phyloP scores from a whole-genome alignment of 2,329 filamentous ascomycete species.

The Hymenoscyphus salicellus region DNA sequence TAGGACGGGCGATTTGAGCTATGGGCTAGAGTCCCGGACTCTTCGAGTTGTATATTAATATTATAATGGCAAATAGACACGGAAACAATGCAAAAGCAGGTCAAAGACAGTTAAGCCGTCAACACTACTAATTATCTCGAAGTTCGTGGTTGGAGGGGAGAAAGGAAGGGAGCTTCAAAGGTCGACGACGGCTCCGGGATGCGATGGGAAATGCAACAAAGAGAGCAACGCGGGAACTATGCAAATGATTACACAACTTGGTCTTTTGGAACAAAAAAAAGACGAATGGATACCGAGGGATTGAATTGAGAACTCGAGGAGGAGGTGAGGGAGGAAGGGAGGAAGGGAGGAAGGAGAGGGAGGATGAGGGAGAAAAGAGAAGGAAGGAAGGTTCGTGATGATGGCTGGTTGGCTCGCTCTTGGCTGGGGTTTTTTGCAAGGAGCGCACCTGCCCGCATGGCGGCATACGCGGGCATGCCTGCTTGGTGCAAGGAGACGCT shows the following conservation, averaged over 20 bases:
- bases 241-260: slow-evolving; percentile 10
- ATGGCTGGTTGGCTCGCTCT: background rate
- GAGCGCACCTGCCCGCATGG: background rate
- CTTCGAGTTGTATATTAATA: slow-evolving; percentile 24
- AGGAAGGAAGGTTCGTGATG: slow-evolving; percentile 6
- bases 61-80: slow-evolving; percentile 25
- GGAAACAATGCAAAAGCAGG: slow-evolving; percentile 23
- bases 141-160: background rate
- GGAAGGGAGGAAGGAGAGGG: slow-evolving; percentile 9
- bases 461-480: background rate
- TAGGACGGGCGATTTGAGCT: slow-evolving; percentile 16
- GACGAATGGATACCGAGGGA: slow-evolving; percentile 4
- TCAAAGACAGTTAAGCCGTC: slow-evolving; percentile 35
- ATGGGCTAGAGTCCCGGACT: slow-evolving; percentile 27
- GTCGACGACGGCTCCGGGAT: slow-evolving; percentile 7
- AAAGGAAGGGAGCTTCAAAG: background rate
- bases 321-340: slow-evolving; percentile 10
- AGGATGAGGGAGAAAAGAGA: slow-evolving; percentile 8
- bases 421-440: background rate
- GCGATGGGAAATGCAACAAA: slow-evolving; percentile 12
- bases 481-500: background rate
- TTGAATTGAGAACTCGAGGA: slow-evolving; percentile 6
- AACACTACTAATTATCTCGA: slow-evolving; percentile 20
- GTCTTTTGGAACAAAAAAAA: slow-evolving; percentile 4
- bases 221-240: slow-evolving; percentile 9